Evolutionary conservation across 352 stramenopile species (phyloP).

Genomic region (Globisporangium cylindrosporum): DNA sequence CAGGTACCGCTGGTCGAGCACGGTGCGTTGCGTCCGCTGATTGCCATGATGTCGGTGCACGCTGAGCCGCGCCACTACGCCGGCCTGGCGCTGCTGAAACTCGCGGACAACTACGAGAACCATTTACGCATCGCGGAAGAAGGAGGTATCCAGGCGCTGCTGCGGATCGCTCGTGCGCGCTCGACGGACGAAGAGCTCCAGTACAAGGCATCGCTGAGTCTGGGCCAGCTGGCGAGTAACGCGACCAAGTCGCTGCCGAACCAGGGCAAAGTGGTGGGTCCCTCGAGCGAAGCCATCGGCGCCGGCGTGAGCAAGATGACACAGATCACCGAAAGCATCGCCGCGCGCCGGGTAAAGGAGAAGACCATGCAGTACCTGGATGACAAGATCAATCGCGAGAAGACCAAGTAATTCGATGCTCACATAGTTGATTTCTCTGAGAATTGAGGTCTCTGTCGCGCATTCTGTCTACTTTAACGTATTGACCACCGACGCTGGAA

Average conservation of each 20-base stretch:
- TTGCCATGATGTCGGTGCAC: conserved; percentile 95
- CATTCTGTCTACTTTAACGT: no score
- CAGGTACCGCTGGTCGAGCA: conserved; percentile 91
- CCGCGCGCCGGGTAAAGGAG: conserved; percentile 60
- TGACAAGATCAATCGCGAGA: conserved; percentile 61
- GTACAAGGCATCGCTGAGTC: conserved; percentile 93
- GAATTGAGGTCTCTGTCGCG: no score
- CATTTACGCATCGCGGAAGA: conserved; percentile 95
- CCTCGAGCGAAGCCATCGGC: conserved; percentile 52
- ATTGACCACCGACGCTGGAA: no score
- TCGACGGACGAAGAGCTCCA: conserved; percentile 93
- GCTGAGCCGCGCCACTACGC: conserved; percentile 94
- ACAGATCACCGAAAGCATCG: conserved; percentile 66
- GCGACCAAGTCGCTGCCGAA: conserved; percentile 74
- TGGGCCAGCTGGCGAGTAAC: conserved; percentile 92
- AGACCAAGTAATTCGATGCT: conserved; percentile 24
- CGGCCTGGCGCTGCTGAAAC: conserved; percentile 94
- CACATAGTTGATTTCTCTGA: no score
- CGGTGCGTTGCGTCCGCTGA: conserved; percentile 91
- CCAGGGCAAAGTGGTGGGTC: conserved; percentile 42
- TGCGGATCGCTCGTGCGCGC: conserved; percentile 89
- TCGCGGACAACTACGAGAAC: conserved; percentile 98
- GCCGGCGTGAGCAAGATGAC: conserved; percentile 76
- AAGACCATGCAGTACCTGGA: conserved; percentile 80
- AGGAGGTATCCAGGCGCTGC: conserved; percentile 93